Base-by-base conservation (phyloP, 495 filamentous ascomycete genomes). In the Bacidia gigantensis region DNA sequence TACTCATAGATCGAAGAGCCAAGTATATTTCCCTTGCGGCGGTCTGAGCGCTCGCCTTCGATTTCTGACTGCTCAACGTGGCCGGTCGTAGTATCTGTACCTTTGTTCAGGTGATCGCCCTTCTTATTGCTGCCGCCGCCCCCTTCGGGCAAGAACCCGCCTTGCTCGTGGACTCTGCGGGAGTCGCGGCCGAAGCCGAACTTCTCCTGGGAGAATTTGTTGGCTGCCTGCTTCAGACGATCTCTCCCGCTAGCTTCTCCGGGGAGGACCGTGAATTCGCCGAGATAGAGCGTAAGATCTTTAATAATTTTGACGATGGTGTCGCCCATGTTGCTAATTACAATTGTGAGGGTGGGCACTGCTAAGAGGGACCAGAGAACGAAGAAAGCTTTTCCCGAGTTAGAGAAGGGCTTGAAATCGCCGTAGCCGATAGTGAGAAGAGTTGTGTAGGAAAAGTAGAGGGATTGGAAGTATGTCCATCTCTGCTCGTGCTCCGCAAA, bases 351-450 rank as follows among this genome's bases (percentile, higher is more conserved):
- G 2, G 83, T 79, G 1, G 89, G 89, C 1, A 95, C 69, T 1
- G 88, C 86, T 2, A 94, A 74, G 2, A 95, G 65, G 21, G 84
- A 84, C 88, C 88, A 95, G 57, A 93, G 82, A 11, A 95, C 87
- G 66, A 92, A 95, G 61, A 93, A 90, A 0, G 83, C 67, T 59
- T 81, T 85, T 0, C 83, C 86, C 2, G 80, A 71, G 56, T 84
- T 87, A 26, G 79, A 85, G 7, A 76, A 65, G 0, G 82, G 84
- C 26, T 75, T 77, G 26, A 81, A 70, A 55, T 94, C 87, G 2
- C 89, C 89, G 58, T 89, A 95, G 0, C 89, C 89, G 48, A 95
- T 87, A 1, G 89, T 94, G 3, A 89, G 70, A 29, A 94, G 73
- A 2, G 80, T 78, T 2, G 80, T 80, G 61, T 86, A 95, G 2